Conservation (phyloP, 75 land plant genomes). For the Cryptomeria japonica region DNA sequence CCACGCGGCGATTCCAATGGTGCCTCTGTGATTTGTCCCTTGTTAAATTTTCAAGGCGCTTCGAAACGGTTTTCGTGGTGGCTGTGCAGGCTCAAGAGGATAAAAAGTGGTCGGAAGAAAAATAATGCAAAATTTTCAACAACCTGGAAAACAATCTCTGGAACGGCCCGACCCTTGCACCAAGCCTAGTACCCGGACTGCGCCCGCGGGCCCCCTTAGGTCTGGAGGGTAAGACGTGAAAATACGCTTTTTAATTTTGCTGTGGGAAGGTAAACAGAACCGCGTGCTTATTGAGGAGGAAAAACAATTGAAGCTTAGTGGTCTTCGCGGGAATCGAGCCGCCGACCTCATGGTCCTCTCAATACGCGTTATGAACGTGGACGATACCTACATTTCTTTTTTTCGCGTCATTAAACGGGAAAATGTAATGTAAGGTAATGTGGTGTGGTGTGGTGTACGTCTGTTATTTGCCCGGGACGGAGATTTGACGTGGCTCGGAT, state of each 20-base stretch:
- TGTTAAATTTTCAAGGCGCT: not conserved
- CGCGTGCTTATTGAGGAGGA: not conserved
- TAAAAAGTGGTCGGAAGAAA: constrained; percentile 10
- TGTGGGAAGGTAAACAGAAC: not conserved
- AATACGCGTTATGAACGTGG: not conserved
- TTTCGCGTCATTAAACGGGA: too few relatives aligned
- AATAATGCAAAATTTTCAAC: constrained; percentile 11
- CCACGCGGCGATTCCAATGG: not conserved
- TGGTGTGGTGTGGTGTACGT: too few relatives aligned
- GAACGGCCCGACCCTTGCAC: not conserved
- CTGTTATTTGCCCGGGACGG: not conserved
- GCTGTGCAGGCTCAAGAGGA: not conserved
- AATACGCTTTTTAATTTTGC: not conserved
- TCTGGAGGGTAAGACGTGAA: not conserved
- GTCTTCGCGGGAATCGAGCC: constrained; percentile 16
- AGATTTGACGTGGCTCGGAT: not conserved
- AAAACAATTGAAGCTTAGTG: not conserved
- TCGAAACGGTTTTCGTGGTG: not conserved
- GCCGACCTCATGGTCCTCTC: not conserved
- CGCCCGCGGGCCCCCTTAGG: not conserved
- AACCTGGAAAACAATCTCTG: constrained; percentile 11
- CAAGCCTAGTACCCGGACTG: not conserved
- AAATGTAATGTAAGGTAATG: too few relatives aligned
- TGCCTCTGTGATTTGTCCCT: not conserved
- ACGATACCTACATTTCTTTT: not conserved